Conservation (phyloP, 176 grass and related monocot genomes). For the Triticum turgidum region DNA sequence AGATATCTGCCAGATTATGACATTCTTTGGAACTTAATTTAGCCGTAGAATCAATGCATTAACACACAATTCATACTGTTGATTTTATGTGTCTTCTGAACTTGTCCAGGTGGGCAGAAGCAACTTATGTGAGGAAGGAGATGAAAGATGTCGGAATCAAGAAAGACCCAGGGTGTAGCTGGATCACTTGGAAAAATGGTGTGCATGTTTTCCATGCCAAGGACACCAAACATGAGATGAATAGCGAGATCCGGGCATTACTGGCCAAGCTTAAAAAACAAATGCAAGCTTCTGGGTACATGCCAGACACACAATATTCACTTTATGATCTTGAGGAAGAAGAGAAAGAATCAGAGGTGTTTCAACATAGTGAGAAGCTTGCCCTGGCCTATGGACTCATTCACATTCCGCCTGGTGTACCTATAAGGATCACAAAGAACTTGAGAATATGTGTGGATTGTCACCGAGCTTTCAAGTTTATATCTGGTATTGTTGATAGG, state of each 20-base stretch:
- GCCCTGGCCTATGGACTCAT: slow-evolving; percentile 83
- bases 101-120: slow-evolving; percentile 71
- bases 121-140: slow-evolving; percentile 65
- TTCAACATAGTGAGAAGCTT: slow-evolving; percentile 89
- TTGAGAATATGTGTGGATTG: slow-evolving; percentile 78
- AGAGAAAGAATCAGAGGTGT: slow-evolving; percentile 87
- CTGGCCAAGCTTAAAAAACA: slow-evolving; percentile 54
- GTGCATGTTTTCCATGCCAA: slow-evolving; percentile 87
- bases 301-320: slow-evolving; percentile 60
- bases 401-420: slow-evolving; percentile 55
- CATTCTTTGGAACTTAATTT: background rate
- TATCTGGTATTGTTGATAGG: slow-evolving; percentile 71
- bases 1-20: background rate
- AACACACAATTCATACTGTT: background rate
- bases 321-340: slow-evolving; percentile 88
- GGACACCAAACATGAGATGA: slow-evolving; percentile 72
- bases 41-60: background rate
- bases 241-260: slow-evolving; percentile 61
- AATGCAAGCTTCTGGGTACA: slow-evolving; percentile 74
- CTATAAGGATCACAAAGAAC: slow-evolving; percentile 85
- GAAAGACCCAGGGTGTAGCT: slow-evolving; percentile 80
- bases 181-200: slow-evolving; percentile 80
- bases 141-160: slow-evolving; percentile 74
- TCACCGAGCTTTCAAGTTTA: slow-evolving; percentile 70
- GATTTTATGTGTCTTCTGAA: slow-evolving; percentile 8